phyloP scores from a whole-genome alignment of 371 early-diverging fungal species.

The Mucor circinelloides region DNA sequence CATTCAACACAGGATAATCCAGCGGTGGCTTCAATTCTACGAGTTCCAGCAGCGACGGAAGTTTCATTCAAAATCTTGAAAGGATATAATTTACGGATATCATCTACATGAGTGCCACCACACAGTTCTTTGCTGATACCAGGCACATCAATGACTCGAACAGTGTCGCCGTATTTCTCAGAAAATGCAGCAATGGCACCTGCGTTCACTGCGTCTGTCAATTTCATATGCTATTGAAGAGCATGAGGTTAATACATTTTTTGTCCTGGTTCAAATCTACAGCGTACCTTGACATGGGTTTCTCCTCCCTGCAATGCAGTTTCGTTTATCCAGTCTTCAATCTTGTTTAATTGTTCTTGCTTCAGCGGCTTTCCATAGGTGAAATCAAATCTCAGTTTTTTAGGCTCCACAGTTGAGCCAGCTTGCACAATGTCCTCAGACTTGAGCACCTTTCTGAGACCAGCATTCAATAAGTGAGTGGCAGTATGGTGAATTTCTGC shows the following conservation, averaged over 20 bases:
- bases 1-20: slow-evolving; percentile 58
- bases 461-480: slow-evolving; percentile 76
- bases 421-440: slow-evolving; percentile 69
- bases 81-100: slow-evolving; percentile 64
- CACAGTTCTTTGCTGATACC: slow-evolving; percentile 73
- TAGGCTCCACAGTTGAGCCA: slow-evolving; percentile 70
- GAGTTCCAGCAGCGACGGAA: slow-evolving; percentile 76
- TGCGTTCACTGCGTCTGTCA: slow-evolving; percentile 60
- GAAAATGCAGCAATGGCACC: slow-evolving; percentile 73
- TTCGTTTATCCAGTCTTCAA: slow-evolving; percentile 69
- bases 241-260: background rate
- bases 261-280: background rate
- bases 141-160: slow-evolving; percentile 65
- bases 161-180: slow-evolving; percentile 70
- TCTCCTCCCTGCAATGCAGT: slow-evolving; percentile 45
- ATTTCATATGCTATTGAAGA: slow-evolving; percentile 46
- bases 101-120: slow-evolving; percentile 76
- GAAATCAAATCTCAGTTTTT: slow-evolving; percentile 74
- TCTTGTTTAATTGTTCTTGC: slow-evolving; percentile 40
- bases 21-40: slow-evolving; percentile 81
- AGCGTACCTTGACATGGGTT: slow-evolving; percentile 45
- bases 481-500: slow-evolving; percentile 79
- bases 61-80: slow-evolving; percentile 72
- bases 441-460: slow-evolving; percentile 61
- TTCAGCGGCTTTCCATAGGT: slow-evolving; percentile 65